Evolutionary conservation across 768 basidiomycete species (phyloP).

Genomic region (Cystofilobasidium bisporidii): DNA sequence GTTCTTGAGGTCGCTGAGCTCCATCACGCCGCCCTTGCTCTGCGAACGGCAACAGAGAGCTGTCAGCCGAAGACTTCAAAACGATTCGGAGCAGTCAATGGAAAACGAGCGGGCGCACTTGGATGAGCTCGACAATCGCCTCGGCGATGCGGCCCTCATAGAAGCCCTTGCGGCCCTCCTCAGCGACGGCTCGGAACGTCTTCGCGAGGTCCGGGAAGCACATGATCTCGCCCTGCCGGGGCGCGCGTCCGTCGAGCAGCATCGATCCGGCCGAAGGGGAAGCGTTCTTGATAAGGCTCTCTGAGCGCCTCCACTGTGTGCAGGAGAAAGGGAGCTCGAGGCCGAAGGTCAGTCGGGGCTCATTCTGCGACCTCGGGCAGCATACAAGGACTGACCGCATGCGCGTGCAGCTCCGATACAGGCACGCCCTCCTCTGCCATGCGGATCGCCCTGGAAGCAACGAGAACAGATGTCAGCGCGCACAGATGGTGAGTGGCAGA

Average conservation of each 20-base stretch:
- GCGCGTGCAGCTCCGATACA: constrained; percentile 70
- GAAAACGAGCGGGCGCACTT: constrained; percentile 31
- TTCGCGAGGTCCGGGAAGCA: constrained; percentile 67
- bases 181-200: constrained; percentile 70
- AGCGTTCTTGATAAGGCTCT: constrained; percentile 64
- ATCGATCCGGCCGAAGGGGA: constrained; percentile 80
- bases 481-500: not conserved
- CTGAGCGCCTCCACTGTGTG: constrained; percentile 48
- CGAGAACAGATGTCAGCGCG: not conserved
- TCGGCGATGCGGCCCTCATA: constrained; percentile 86
- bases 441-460: constrained; percentile 52
- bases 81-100: not conserved
- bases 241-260: constrained; percentile 66
- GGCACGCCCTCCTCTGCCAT: constrained; percentile 88
- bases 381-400: constrained; percentile 44
- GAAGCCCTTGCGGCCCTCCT: constrained; percentile 80
- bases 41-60: constrained; percentile 35
- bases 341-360: constrained; percentile 8
- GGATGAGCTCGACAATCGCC: constrained; percentile 60
- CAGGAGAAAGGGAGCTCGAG: not conserved
- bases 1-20: constrained; percentile 78
- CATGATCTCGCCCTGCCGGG: constrained; percentile 74
- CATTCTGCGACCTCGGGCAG: constrained; percentile 22
- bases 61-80: no score
- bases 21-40: constrained; percentile 85